Evolutionary conservation across 495 filamentous ascomycete species (phyloP).

Genomic region (Penicillium fimorum): DNA sequence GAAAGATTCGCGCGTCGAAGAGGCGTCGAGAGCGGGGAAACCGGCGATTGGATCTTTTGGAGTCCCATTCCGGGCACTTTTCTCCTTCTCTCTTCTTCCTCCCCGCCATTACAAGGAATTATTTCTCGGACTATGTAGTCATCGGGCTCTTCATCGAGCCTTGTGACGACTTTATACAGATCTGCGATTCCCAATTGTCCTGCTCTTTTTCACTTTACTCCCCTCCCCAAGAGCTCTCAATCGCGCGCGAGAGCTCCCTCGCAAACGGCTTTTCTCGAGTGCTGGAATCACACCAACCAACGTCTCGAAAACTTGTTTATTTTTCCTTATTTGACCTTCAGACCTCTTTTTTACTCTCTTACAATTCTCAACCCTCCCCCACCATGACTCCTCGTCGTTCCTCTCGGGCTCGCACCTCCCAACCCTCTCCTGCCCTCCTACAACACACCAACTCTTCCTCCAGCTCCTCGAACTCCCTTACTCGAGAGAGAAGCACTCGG

Average conservation of each 20-base stretch:
- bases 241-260: constrained; percentile 32
- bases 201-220: constrained; percentile 15
- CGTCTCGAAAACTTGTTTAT: constrained; percentile 5
- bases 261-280: constrained; percentile 22
- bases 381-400: constrained; percentile 80
- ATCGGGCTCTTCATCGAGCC: constrained; percentile 41
- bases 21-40: constrained; percentile 34
- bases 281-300: constrained; percentile 9
- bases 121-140: constrained; percentile 48
- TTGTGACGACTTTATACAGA: constrained; percentile 30
- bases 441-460: constrained; percentile 77
- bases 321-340: constrained; percentile 4
- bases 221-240: constrained; percentile 25
- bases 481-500: constrained; percentile 68
- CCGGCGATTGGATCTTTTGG: constrained; percentile 36
- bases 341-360: constrained; percentile 15
- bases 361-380: constrained; percentile 11
- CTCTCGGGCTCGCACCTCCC: constrained; percentile 80
- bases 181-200: constrained; percentile 31
- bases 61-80: constrained; percentile 39
- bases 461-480: constrained; percentile 68
- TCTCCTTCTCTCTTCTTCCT: constrained; percentile 36
- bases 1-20: constrained; percentile 25
- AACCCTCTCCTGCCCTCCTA: constrained; percentile 63
- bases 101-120: constrained; percentile 31